phyloP scores from a whole-genome alignment of 2,329 filamentous ascomycete species.

The Magnaporthales sp. region DNA sequence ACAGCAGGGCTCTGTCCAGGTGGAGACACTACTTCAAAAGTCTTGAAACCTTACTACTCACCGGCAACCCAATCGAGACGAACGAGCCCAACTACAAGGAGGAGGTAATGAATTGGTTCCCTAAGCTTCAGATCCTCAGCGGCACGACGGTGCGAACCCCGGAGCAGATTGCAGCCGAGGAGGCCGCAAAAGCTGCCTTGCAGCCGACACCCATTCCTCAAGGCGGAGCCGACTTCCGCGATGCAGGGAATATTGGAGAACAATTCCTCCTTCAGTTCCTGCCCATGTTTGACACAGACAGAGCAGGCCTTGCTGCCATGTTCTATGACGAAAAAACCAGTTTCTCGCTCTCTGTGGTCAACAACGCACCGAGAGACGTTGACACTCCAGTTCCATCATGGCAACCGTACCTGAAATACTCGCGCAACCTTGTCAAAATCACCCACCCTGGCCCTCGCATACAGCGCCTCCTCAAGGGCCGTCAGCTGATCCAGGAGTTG shows the following conservation, averaged over 20 bases:
- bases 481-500: constrained; percentile 53
- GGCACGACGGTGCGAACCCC: constrained; percentile 63
- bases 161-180: constrained; percentile 53
- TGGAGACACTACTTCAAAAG: constrained; percentile 75
- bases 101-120: constrained; percentile 75
- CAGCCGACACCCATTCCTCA: constrained; percentile 49
- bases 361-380: constrained; percentile 38
- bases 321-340: constrained; percentile 70
- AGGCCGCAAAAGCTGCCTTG: constrained; percentile 38
- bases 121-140: constrained; percentile 70
- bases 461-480: constrained; percentile 58
- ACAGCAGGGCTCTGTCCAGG: constrained; percentile 55
- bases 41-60: constrained; percentile 73
- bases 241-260: constrained; percentile 66
- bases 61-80: constrained; percentile 64
- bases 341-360: constrained; percentile 70
- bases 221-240: constrained; percentile 60
- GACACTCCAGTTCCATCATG: constrained; percentile 46
- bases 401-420: constrained; percentile 68
- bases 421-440: constrained; percentile 69
- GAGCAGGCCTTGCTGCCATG: constrained; percentile 49
- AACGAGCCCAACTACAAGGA: constrained; percentile 51
- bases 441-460: constrained; percentile 44
- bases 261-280: constrained; percentile 71
- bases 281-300: constrained; percentile 62